Conservation (phyloP, 225 moss, liverwort and hornwort genomes). For the Marchantia paleacea region DNA sequence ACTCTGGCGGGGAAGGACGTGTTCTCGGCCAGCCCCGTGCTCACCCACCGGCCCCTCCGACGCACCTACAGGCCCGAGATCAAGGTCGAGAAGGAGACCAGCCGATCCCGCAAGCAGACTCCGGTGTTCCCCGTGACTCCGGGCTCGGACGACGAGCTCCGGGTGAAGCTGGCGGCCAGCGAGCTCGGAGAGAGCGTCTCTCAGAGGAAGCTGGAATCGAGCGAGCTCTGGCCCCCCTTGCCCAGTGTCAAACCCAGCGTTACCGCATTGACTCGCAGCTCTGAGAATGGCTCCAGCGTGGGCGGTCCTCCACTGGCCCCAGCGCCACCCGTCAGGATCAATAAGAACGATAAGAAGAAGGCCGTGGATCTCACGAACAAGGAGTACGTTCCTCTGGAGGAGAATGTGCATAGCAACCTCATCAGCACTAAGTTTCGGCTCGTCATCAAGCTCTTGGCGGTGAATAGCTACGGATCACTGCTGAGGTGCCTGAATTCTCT, state of each 20-base stretch:
- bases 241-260: background rate
- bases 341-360: conserved; percentile 26
- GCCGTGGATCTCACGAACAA: conserved; percentile 27
- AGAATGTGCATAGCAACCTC: conserved; percentile 66
- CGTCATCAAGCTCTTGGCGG: conserved; percentile 84
- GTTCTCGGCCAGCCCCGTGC: background rate
- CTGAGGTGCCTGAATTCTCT: conserved; percentile 71
- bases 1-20: conserved; percentile 11
- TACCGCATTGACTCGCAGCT: background rate
- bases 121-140: background rate
- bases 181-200: background rate
- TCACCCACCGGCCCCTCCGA: background rate
- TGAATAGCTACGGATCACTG: conserved; percentile 64
- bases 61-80: background rate
- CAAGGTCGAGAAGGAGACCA: background rate
- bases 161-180: background rate
- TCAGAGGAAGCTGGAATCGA: conserved; percentile 13
- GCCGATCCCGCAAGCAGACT: background rate
- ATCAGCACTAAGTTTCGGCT: conserved; percentile 69
- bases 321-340: conserved; percentile 2
- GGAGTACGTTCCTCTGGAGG: conserved; percentile 43
- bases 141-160: background rate
- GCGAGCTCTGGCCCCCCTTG: background rate
- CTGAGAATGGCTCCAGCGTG: background rate
- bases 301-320: background rate